These are phyloP conservation scores for Melanomma pulvis-pyrius DNA, from an alignment of 495 filamentous ascomycete species.

Conservation along the genomic window DNA sequence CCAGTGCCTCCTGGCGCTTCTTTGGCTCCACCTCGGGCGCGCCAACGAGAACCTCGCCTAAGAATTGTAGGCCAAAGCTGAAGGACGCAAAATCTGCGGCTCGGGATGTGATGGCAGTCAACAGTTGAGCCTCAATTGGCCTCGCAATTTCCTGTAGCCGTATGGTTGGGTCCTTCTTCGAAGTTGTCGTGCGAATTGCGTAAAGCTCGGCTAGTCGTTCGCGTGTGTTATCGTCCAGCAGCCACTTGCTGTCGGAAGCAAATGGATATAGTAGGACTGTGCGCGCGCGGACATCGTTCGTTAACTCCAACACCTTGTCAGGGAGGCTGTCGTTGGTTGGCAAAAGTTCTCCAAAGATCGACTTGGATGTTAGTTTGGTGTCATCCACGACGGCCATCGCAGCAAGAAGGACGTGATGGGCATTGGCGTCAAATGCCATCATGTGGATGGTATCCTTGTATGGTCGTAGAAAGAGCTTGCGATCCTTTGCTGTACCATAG, in stretches of 20 bases:
- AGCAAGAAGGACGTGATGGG: conserved; percentile 77
- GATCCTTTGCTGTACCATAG: conserved; percentile 84
- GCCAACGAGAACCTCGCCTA: conserved; percentile 79
- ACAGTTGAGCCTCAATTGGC: conserved; percentile 65
- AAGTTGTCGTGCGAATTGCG: conserved; percentile 50
- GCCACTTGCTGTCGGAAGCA: conserved; percentile 67
- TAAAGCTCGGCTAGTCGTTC: conserved; percentile 62
- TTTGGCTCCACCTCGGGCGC: conserved; percentile 51
- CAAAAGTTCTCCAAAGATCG: conserved; percentile 75
- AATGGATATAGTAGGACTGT: conserved; percentile 84
- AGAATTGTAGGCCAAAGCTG: conserved; percentile 83
- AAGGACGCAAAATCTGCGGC: conserved; percentile 67
- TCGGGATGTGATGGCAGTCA: conserved; percentile 70
- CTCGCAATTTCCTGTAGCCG: conserved; percentile 76
- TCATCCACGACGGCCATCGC: conserved; percentile 93
- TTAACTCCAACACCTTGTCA: conserved; percentile 64
- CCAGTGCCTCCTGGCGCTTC: conserved; percentile 70
- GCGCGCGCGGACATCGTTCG: conserved; percentile 71
- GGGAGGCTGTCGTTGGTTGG: conserved; percentile 56
- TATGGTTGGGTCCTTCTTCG: conserved; percentile 82
- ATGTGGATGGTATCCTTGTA: conserved; percentile 83
- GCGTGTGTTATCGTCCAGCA: conserved; percentile 53
- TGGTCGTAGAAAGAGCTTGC: conserved; percentile 80
- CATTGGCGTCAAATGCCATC: conserved; percentile 77
- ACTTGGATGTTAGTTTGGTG: conserved; percentile 82